Conservation (phyloP, 2,329 filamentous ascomycete species). For the Ascomycota sp. region DNA sequence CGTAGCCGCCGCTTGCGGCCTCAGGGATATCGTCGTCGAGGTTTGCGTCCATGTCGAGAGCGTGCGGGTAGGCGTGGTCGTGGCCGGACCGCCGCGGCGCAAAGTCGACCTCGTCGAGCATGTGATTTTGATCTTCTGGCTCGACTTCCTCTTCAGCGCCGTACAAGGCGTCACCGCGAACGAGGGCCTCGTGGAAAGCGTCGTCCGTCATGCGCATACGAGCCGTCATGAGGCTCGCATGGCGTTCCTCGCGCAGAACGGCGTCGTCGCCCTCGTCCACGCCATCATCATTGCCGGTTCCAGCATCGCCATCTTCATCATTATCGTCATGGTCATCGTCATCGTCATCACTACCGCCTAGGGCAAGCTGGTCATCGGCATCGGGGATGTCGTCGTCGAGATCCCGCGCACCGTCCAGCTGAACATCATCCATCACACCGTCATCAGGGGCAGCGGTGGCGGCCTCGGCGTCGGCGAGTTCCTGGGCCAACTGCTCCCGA, state of each 20-base stretch:
- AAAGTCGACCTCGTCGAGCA: constrained; percentile 44
- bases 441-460: constrained; percentile 15
- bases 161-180: constrained; percentile 30
- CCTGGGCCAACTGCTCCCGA: constrained; percentile 49
- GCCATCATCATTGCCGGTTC: constrained; percentile 17
- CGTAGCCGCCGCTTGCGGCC: constrained; percentile 43
- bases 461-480: constrained; percentile 49
- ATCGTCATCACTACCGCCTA: constrained; percentile 22
- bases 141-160: constrained; percentile 32
- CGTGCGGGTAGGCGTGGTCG: constrained; percentile 10
- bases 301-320: too few relatives aligned
- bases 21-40: constrained; percentile 54
- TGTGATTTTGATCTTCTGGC: constrained; percentile 33
- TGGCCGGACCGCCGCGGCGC: constrained; percentile 11
- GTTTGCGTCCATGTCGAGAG: constrained; percentile 40
- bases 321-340: constrained; percentile 20
- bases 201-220: constrained; percentile 37
- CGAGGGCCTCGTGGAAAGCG: constrained; percentile 37
- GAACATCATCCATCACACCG: constrained; percentile 32
- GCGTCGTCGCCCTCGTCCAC: constrained; percentile 21
- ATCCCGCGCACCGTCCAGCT: constrained; percentile 36
- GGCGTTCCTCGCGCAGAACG: constrained; percentile 20
- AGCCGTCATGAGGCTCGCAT: constrained; percentile 26
- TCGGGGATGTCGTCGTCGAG: constrained; percentile 58
- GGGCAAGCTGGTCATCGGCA: constrained; percentile 31